Percentiles rank a stretch among this genome's conserved stretches.
These are phyloP conservation scores for Anthostomella pinea DNA, from an alignment of 2,329 filamentous ascomycete genomes.

Conservation along the genomic window DNA sequence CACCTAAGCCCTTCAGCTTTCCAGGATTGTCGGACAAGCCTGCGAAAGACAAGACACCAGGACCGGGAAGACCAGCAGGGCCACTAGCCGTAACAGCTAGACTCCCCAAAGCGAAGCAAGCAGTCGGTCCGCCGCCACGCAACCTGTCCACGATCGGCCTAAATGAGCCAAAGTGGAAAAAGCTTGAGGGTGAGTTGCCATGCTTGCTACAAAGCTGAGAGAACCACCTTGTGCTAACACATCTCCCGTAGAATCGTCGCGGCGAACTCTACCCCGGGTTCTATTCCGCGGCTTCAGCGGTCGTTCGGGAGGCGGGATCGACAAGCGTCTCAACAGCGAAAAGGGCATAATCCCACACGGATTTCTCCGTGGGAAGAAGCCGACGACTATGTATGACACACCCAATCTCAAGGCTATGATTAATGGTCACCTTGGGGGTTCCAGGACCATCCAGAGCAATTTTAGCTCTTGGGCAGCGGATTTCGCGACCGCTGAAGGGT, in stretches of 20 bases:
- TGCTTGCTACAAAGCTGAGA: not conserved
- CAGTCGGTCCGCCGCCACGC: not conserved
- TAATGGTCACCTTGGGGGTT: not conserved
- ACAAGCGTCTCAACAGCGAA: conserved; percentile 7
- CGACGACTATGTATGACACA: conserved; percentile 9
- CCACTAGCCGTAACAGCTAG: not conserved
- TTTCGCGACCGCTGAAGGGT: not conserved
- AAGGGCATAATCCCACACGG: conserved; percentile 5
- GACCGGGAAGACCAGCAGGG: not conserved
- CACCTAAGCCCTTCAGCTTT: no score
- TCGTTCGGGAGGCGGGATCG: conserved; percentile 5
- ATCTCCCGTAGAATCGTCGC: not conserved
- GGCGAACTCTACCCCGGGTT: conserved; percentile 7
- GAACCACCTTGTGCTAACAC: not conserved
- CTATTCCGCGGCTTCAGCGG: conserved; percentile 10
- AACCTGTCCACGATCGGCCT: not conserved
- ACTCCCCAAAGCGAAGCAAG: no score
- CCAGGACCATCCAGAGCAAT: not conserved
- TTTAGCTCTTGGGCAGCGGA: conserved; percentile 13
- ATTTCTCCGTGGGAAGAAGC: conserved; percentile 7
- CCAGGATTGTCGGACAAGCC: no score
- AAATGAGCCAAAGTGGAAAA: conserved; percentile 1
- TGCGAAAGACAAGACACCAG: not conserved
- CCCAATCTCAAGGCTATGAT: not conserved
- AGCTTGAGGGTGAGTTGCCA: conserved; percentile 1